Percentiles rank a stretch among this genome's conserved stretches.
phyloP scores from a whole-genome alignment of 176 grass and related monocot genomes.

The Dactylis glomerata region DNA sequence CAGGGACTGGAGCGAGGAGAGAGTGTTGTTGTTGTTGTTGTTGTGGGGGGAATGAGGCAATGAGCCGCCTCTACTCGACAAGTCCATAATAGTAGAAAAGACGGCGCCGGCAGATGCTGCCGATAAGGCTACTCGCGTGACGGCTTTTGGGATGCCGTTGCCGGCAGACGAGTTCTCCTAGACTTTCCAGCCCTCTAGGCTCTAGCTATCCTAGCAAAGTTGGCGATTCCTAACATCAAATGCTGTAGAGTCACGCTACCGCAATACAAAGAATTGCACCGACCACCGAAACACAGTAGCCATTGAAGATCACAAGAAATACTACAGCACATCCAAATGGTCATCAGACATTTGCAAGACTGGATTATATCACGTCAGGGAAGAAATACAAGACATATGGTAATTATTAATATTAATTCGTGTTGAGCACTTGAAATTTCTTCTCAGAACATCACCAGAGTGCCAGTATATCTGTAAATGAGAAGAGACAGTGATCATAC shows the following conservation, averaged over 20 bases:
- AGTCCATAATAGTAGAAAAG: no score
- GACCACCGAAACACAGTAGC: not conserved
- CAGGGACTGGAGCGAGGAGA: no score
- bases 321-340: not conserved
- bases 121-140: no score
- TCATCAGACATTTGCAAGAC: not conserved
- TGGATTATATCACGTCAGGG: not conserved
- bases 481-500: not conserved
- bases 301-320: not conserved
- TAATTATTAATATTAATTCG: not conserved
- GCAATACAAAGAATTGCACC: no score
- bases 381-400: not conserved
- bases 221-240: not conserved
- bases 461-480: not conserved
- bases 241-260: no score
- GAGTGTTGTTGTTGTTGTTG: no score
- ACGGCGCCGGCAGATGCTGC: not conserved
- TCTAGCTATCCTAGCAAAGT: not conserved
- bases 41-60: no score
- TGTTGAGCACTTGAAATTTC: not conserved
- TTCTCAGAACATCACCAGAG: not conserved
- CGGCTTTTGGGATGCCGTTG: no score
- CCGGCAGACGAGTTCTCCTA: not conserved
- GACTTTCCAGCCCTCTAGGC: not conserved
- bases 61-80: no score